These are phyloP conservation scores for Aurantiochytrium sp. DNA, from an alignment of 108 stramenopile genomes.

Conservation along the genomic window DNA sequence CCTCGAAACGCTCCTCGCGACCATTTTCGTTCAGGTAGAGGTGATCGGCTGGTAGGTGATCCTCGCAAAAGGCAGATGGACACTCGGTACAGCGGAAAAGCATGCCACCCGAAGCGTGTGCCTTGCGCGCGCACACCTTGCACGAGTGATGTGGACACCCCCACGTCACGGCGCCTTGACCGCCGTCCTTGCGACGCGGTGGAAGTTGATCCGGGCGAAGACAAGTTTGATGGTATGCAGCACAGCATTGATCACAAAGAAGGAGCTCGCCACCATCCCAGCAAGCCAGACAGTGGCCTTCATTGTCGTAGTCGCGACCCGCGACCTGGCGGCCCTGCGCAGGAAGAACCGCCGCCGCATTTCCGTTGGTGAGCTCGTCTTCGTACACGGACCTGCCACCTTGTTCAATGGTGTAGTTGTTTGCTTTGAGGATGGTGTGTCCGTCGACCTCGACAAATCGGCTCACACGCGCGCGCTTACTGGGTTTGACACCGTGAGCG, in stretches of 20 bases:
- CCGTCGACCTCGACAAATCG: neutral
- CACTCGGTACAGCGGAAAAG: neutral
- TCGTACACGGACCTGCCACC: neutral
- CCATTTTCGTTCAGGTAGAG: neutral
- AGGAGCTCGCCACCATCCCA: conserved; percentile 67
- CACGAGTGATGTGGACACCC: neutral
- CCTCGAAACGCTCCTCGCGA: neutral
- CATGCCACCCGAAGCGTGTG: neutral
- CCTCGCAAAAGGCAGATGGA: neutral
- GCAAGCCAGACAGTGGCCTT: conserved; percentile 59
- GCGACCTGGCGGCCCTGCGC: conserved; percentile 15
- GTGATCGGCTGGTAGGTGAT: neutral
- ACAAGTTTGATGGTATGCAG: conserved; percentile 62
- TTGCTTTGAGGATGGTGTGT: neutral
- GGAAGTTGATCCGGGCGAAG: conserved; percentile 21
- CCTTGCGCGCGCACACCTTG: neutral
- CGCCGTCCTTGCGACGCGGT: neutral
- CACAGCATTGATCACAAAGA: conserved; percentile 68
- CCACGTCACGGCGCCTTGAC: neutral
- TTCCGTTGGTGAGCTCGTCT: neutral
- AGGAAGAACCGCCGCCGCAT: neutral
- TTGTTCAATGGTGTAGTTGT: neutral
- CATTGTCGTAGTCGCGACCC: conserved; percentile 34
- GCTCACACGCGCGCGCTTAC: neutral
- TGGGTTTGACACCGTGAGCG: neutral